phyloP scores from a whole-genome alignment of 441 rosid genomes.

The Erysimum cheiri region DNA sequence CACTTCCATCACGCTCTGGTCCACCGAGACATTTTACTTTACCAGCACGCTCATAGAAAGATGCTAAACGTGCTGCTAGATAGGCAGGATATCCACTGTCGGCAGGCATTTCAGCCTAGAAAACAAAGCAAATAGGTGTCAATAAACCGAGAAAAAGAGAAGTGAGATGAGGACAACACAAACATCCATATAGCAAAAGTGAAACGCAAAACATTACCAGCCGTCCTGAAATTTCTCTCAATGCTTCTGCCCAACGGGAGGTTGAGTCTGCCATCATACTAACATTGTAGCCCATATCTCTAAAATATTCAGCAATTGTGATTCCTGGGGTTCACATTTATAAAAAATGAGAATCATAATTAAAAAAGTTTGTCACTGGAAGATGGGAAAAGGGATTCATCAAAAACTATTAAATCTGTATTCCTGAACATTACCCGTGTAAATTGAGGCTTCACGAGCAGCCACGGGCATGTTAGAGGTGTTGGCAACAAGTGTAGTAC shows the following conservation, averaged over 20 bases:
- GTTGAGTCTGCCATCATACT: slow-evolving; percentile 99
- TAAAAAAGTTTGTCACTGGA: not conserved
- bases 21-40: slow-evolving; percentile 98
- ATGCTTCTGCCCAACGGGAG: slow-evolving; percentile 99
- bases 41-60: slow-evolving; percentile 99
- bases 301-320: slow-evolving; percentile 96
- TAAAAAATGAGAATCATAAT: slow-evolving; percentile 5
- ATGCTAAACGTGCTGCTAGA: slow-evolving; percentile 97
- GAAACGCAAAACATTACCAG: slow-evolving; percentile 59
- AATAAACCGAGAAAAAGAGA: slow-evolving; percentile 20
- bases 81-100: slow-evolving; percentile 99
- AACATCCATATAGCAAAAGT: slow-evolving; percentile 11
- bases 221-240: slow-evolving; percentile 99
- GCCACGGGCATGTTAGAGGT: slow-evolving; percentile 99
- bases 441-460: slow-evolving; percentile 99
- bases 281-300: slow-evolving; percentile 99
- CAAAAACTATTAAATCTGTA: slow-evolving; percentile 14
- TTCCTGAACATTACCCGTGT: slow-evolving; percentile 68
- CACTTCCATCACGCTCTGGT: slow-evolving; percentile 98
- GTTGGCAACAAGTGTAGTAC: slow-evolving; percentile 97
- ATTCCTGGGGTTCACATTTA: slow-evolving; percentile 67
- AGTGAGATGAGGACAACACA: slow-evolving; percentile 3
- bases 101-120: slow-evolving; percentile 99
- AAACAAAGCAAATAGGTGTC: slow-evolving; percentile 40
- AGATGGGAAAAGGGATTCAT: slow-evolving; percentile 28